Percentiles rank a stretch among this genome's conserved stretches.
Evolutionary conservation across 441 rosid genomes (phyloP).

Genomic region (Pelargonium australe): DNA sequence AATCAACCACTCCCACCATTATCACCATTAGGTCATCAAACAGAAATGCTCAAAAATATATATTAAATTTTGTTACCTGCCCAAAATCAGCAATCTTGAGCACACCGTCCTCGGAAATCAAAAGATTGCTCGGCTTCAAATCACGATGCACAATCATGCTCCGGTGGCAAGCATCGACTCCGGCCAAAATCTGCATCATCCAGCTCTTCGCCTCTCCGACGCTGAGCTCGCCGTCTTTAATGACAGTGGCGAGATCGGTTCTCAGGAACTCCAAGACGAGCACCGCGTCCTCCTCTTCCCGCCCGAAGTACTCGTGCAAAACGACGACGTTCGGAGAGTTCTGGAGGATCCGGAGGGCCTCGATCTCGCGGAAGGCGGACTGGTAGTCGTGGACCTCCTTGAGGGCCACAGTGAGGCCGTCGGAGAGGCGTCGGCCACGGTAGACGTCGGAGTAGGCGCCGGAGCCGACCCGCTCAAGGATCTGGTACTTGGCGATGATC

Average conservation of each 20-base stretch:
- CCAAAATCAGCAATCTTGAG: slow-evolving; percentile 95
- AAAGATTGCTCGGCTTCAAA: slow-evolving; percentile 82
- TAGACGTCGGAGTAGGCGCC: slow-evolving; percentile 95
- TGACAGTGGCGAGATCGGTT: slow-evolving; percentile 62
- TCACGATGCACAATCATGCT: slow-evolving; percentile 81
- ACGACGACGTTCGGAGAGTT: slow-evolving; percentile 65
- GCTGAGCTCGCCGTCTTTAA: slow-evolving; percentile 36
- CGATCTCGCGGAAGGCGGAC: slow-evolving; percentile 89
- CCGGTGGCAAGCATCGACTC: slow-evolving; percentile 76
- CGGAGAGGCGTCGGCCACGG: slow-evolving; percentile 72
- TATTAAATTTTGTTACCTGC: slow-evolving; percentile 41
- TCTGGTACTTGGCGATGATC: slow-evolving; percentile 72
- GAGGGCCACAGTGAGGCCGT: slow-evolving; percentile 68
- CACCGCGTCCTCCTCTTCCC: slow-evolving; percentile 90
- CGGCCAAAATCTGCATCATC: slow-evolving; percentile 83
- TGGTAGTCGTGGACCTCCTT: slow-evolving; percentile 96
- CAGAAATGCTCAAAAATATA: neutral
- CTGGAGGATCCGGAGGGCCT: slow-evolving; percentile 65
- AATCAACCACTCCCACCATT: neutral
- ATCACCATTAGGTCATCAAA: neutral
- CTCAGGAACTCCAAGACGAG: slow-evolving; percentile 73
- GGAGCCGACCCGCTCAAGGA: slow-evolving; percentile 80
- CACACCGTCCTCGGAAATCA: slow-evolving; percentile 61
- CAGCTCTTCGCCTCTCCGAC: slow-evolving; percentile 73
- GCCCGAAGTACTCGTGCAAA: slow-evolving; percentile 86